phyloP scores from a whole-genome alignment of 768 basidiomycete species.

The Imleria badia region DNA sequence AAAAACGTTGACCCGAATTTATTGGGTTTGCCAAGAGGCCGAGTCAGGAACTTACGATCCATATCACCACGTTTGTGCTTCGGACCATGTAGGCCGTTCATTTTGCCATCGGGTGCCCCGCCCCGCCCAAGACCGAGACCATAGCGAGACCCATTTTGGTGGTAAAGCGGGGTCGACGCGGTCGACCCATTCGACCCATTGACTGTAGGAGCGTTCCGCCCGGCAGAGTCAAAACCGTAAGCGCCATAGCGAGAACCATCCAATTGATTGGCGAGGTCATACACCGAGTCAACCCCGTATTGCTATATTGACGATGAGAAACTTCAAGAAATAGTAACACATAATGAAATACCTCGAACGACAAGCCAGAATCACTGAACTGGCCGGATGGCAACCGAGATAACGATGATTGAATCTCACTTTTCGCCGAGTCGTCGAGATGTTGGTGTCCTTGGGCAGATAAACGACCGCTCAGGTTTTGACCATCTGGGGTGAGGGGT shows the following conservation, averaged over 20 bases:
- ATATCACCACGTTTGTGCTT: conserved; percentile 95
- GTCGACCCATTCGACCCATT: conserved; percentile 60
- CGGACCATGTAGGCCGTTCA: conserved; percentile 87
- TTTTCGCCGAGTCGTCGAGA: conserved; percentile 48
- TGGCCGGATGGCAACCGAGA: conserved; percentile 62
- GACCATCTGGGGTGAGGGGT: conserved; percentile 61
- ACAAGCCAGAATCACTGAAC: conserved; percentile 54
- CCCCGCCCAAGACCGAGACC: conserved; percentile 64
- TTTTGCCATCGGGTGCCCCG: conserved; percentile 65
- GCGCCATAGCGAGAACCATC: conserved; percentile 55
- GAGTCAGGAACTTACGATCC: conserved; percentile 70
- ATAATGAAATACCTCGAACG: conserved; percentile 50
- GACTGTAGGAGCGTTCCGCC: conserved; percentile 35
- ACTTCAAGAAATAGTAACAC: conserved; percentile 1
- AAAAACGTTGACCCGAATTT: not conserved
- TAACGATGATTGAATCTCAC: conserved; percentile 69
- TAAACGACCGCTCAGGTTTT: conserved; percentile 63
- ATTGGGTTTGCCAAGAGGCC: not conserved
- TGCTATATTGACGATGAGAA: conserved; percentile 34
- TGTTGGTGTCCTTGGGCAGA: conserved; percentile 45
- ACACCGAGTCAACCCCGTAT: conserved; percentile 58
- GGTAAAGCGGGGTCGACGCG: conserved; percentile 79
- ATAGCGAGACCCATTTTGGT: conserved; percentile 76
- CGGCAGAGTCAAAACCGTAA: conserved; percentile 55
- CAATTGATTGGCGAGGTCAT: conserved; percentile 45